Percentiles rank a stretch among this genome's conserved stretches.
phyloP scores from a whole-genome alignment of 148 eudicot genomes.

The Arbutus unedo region DNA sequence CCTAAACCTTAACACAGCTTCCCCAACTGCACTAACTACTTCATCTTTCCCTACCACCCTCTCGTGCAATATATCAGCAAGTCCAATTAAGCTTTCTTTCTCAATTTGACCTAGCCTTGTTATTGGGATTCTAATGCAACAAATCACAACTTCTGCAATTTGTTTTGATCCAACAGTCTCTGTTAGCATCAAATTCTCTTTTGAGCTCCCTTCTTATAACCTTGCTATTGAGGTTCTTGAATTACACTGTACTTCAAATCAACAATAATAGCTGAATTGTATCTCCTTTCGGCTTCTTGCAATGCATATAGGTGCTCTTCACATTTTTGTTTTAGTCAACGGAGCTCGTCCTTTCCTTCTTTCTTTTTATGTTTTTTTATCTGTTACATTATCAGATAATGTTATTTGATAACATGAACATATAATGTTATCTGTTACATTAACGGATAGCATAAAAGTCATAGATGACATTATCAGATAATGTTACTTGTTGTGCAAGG shows the following conservation, averaged over 20 bases:
- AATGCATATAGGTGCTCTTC: conserved; percentile 60
- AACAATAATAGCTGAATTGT: conserved; percentile 68
- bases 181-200: conserved; percentile 52
- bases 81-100: conserved; percentile 64
- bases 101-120: conserved; percentile 81
- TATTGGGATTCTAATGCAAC: conserved; percentile 89
- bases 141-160: conserved; percentile 76
- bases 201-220: conserved; percentile 43
- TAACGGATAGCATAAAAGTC: no score
- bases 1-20: conserved; percentile 45
- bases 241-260: conserved; percentile 72
- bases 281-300: conserved; percentile 77
- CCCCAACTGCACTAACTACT: conserved; percentile 42
- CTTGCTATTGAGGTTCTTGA: conserved; percentile 55
- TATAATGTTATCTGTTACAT: no score
- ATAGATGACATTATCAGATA: no score
- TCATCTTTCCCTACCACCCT: conserved; percentile 44
- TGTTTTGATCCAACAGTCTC: conserved; percentile 89
- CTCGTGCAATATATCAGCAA: conserved; percentile 47
- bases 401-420: no score
- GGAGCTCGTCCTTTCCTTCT: conserved; percentile 76
- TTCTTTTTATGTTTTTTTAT: no score
- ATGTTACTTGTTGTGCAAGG: no score
- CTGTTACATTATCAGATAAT: no score
- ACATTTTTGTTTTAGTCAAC: conserved; percentile 61